These are phyloP conservation scores for Candida berthetii DNA, from an alignment of 805 yeast genomes.

Conservation along the genomic window DNA sequence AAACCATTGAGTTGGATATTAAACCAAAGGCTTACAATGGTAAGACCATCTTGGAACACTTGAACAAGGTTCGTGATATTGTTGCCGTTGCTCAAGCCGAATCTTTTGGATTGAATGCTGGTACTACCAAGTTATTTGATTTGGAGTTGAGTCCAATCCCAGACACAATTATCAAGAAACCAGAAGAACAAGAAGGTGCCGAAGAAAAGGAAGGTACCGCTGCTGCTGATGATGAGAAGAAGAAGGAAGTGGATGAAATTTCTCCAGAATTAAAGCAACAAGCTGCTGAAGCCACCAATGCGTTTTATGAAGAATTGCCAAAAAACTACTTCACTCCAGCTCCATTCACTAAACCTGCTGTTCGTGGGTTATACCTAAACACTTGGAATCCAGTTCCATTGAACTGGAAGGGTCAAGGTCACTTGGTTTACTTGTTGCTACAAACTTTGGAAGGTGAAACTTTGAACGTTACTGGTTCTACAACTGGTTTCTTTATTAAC, in stretches of 20 bases:
- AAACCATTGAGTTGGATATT: constrained; percentile 35
- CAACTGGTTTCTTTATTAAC: constrained; percentile 76
- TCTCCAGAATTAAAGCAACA: constrained; percentile 16
- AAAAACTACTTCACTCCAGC: constrained; percentile 13
- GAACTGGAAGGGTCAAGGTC: constrained; percentile 60
- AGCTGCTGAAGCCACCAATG: constrained; percentile 11
- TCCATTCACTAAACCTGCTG: constrained; percentile 25
- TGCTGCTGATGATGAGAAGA: constrained; percentile 1
- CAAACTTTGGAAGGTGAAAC: constrained; percentile 80
- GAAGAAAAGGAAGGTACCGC: constrained; percentile 9
- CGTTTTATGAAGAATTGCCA: constrained; percentile 14
- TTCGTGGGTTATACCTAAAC: constrained; percentile 62
- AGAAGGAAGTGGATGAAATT: constrained; percentile 12
- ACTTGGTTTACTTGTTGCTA: constrained; percentile 66
- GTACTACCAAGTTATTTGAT: constrained; percentile 41
- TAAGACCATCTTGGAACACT: constrained; percentile 54
- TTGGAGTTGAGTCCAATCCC: constrained; percentile 30
- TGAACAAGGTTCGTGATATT: constrained; percentile 55
- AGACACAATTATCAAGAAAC: not conserved
- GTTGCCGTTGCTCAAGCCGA: constrained; percentile 46
- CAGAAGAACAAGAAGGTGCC: constrained; percentile 4
- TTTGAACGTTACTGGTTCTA: constrained; percentile 71
- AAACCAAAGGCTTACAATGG: constrained; percentile 55
- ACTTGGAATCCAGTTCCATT: constrained; percentile 86
- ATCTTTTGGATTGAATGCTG: constrained; percentile 34